phyloP scores from a whole-genome alignment of 257 asterid species.

The Penstemon davidsonii region DNA sequence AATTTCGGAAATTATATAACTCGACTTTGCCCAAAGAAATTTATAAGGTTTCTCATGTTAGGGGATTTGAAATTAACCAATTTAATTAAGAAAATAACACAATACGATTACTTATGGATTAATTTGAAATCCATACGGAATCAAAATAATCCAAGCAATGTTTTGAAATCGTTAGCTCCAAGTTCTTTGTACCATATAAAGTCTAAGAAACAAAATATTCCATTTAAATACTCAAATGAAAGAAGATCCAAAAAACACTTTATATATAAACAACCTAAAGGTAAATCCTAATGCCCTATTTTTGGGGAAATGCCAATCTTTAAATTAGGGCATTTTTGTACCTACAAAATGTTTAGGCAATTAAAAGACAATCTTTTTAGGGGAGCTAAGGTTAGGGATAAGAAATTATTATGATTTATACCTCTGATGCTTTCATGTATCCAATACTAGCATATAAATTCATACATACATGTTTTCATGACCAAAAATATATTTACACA shows the following conservation, averaged over 20 bases:
- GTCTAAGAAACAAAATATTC: not conserved
- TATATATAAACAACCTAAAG: slow-evolving; percentile 17
- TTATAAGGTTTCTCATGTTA: too few relatives aligned
- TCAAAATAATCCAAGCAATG: too few relatives aligned
- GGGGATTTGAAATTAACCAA: too few relatives aligned
- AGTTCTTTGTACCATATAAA: too few relatives aligned
- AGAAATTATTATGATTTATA: not conserved
- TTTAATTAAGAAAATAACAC: too few relatives aligned
- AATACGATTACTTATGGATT: too few relatives aligned
- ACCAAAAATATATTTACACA: too few relatives aligned
- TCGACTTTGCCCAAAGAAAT: too few relatives aligned
- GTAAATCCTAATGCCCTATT: slow-evolving; percentile 14
- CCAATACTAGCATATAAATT: not conserved
- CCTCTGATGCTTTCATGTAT: slow-evolving; percentile 7
- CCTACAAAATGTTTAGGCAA: not conserved
- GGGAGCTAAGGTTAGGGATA: not conserved
- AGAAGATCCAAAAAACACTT: not conserved
- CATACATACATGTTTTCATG: too few relatives aligned
- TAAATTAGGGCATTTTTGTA: not conserved
- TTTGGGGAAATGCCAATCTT: slow-evolving; percentile 22
- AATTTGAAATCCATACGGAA: too few relatives aligned
- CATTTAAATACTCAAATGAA: not conserved
- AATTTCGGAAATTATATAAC: too few relatives aligned
- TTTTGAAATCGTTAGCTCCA: too few relatives aligned
- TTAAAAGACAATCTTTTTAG: not conserved